Evolutionary conservation across 148 eudicot species (phyloP), one percentile per base, ranked within the genome.

Genomic region (Heliamphora exappendiculata): DNA sequence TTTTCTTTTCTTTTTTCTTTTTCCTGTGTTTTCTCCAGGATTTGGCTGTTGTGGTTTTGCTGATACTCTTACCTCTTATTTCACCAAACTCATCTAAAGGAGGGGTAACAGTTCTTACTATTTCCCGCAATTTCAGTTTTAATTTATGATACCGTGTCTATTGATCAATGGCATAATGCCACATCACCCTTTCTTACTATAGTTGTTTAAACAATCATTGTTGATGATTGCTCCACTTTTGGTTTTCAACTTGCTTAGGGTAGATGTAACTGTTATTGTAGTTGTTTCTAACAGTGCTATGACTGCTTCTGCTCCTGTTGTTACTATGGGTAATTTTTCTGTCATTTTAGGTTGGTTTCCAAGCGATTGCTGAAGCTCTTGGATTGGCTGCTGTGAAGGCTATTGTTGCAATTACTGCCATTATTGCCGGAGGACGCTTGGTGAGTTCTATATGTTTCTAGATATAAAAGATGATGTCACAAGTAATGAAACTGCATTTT

Each of bases 71-170:
- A 79, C 99, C 99, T 66, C 94, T 95, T 66, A 85, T 95, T 81
- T 95, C 99, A 79, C 99, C 98, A 79, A 93, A 88, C 87, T 95
- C 99, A 22, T 93, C 99, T 7, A 95, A 95, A 91, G 99, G 99
- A 87, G 98, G 99, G 97, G 99, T 95, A 95, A 88, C n/a, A 47
- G 44, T 53, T 71, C 62, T 71, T 51, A 31, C 12, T n/a, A 14
- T 50, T 80, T 83, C 71, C 74, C 70, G 66, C 33, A 72, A 29
- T 28, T 70, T 47, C 26, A 1, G 42, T 39, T 50, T 36, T n/a
- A 20, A 26, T 16, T 20, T 47, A 31, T 7, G 10, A 37, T 42
- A 60, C 12, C 47, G 37, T 44, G n/a, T 65, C n/a, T 60, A 4
- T 11, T 29, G 24, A 33, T 55, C 34, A 37, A 73, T 51, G 10